These are phyloP conservation scores for Chlorella sp. DNA, from an alignment of 139 green algal species.

Conservation along the genomic window DNA sequence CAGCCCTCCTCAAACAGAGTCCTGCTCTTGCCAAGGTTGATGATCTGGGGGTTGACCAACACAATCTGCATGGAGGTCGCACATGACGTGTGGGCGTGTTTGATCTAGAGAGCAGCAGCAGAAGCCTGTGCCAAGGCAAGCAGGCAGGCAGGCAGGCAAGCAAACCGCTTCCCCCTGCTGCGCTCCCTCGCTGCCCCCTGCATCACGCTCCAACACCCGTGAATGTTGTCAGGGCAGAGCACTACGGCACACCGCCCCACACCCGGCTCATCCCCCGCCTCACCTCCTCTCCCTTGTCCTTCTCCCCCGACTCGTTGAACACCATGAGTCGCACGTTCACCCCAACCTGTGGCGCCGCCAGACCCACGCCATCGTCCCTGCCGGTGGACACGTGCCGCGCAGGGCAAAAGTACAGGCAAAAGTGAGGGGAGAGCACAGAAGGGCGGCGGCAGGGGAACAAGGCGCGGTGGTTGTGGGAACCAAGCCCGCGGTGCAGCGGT, in stretches of 20 bases:
- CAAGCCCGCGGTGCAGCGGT: not conserved
- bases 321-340: constrained; percentile 99
- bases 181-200: too few relatives aligned
- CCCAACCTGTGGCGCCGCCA: constrained; percentile 96
- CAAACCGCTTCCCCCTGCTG: too few relatives aligned
- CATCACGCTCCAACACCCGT: too few relatives aligned
- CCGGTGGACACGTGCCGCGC: not conserved
- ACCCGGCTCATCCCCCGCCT: not conserved
- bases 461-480: not conserved
- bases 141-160: not conserved
- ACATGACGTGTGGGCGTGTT: too few relatives aligned
- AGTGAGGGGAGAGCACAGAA: too few relatives aligned
- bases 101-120: too few relatives aligned
- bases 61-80: constrained; percentile 74
- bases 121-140: not conserved
- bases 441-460: not conserved
- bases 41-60: constrained; percentile 94
- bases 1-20: constrained; percentile 85
- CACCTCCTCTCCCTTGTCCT: constrained; percentile 34
- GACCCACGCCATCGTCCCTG: constrained; percentile 96
- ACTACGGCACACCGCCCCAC: too few relatives aligned
- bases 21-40: constrained; percentile 63
- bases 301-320: constrained; percentile 87
- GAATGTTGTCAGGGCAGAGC: too few relatives aligned
- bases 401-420: not conserved